Conservation (phyloP, 805 yeast species). For the Zygoascus ofunaensis region DNA sequence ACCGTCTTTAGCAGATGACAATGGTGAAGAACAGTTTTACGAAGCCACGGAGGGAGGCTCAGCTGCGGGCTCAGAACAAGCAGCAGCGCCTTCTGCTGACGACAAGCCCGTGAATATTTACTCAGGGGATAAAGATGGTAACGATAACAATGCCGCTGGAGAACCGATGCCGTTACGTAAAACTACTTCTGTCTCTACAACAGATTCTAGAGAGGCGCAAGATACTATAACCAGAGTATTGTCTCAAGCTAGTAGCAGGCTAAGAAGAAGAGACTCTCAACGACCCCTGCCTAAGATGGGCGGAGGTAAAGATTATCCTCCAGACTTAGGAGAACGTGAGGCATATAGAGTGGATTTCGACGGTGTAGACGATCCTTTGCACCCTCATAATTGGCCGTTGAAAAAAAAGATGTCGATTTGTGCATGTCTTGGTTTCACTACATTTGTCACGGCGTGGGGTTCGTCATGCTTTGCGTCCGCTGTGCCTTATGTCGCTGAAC, state of each 20-base stretch:
- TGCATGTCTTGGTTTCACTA: slow-evolving; percentile 38
- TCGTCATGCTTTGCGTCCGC: slow-evolving; percentile 76
- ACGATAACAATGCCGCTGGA: neutral
- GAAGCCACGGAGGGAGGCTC: neutral
- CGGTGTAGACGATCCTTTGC: slow-evolving; percentile 70
- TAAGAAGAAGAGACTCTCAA: slow-evolving; percentile 8
- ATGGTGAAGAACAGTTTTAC: neutral
- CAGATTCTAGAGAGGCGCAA: slow-evolving; percentile 9
- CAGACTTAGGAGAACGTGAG: slow-evolving; percentile 12
- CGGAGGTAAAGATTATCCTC: slow-evolving; percentile 17
- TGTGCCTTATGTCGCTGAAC: slow-evolving; percentile 36
- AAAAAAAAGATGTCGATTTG: slow-evolving; percentile 38
- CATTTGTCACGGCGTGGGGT: slow-evolving; percentile 57
- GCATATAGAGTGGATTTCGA: slow-evolving; percentile 60
- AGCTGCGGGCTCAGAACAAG: neutral
- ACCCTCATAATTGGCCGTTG: slow-evolving; percentile 71
- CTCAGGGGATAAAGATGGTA: neutral
- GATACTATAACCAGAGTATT: slow-evolving; percentile 16
- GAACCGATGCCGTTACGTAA: no score
- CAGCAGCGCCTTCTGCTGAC: neutral
- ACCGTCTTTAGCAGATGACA: neutral
- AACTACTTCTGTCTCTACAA: slow-evolving; percentile 1
- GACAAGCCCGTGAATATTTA: neutral
- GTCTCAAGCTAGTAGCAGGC: slow-evolving; percentile 9
- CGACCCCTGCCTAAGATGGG: slow-evolving; percentile 29